Evolutionary conservation across 1,139 yeast genomes (phyloP).

Genomic region (Groenewaldozyma sp.): DNA sequence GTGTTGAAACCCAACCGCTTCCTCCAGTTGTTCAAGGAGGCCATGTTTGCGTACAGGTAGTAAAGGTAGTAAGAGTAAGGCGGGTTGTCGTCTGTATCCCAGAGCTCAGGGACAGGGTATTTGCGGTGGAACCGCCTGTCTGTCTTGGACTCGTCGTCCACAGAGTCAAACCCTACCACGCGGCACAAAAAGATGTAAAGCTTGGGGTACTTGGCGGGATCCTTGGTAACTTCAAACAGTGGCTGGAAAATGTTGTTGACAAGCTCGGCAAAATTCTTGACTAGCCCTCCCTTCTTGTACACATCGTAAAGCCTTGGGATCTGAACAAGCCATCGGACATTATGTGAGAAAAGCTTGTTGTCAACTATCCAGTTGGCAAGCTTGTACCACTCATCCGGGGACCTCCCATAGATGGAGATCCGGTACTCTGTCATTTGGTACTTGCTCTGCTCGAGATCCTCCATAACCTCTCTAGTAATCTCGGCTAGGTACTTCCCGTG

Average conservation of each 20-base stretch:
- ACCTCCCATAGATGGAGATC: slow-evolving; percentile 88
- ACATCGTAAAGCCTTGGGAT: slow-evolving; percentile 89
- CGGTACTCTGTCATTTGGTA: slow-evolving; percentile 97
- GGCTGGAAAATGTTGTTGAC: slow-evolving; percentile 76
- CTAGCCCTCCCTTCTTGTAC: slow-evolving; percentile 69
- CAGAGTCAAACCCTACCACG: slow-evolving; percentile 96
- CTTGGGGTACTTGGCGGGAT: slow-evolving; percentile 84
- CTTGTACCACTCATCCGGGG: slow-evolving; percentile 88
- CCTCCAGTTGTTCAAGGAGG: slow-evolving; percentile 80
- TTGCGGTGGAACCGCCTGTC: slow-evolving; percentile 75
- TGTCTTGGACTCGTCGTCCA: slow-evolving; percentile 91
- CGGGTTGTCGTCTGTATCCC: slow-evolving; percentile 76
- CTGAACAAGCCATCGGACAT: slow-evolving; percentile 95
- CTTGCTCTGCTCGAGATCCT: slow-evolving; percentile 87
- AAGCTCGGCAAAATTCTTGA: slow-evolving; percentile 64
- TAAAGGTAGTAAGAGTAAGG: slow-evolving; percentile 96
- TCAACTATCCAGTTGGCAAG: slow-evolving; percentile 93
- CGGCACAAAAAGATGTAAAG: slow-evolving; percentile 79
- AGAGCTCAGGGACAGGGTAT: slow-evolving; percentile 71
- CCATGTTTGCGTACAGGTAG: slow-evolving; percentile 76
- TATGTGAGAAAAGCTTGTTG: slow-evolving; percentile 82
- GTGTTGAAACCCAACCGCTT: slow-evolving; percentile 67
- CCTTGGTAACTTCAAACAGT: slow-evolving; percentile 78
- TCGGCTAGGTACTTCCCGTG: slow-evolving; percentile 87
- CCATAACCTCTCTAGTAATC: slow-evolving; percentile 80